Evolutionary conservation across 805 yeast species (phyloP), one percentile per base, ranked within the genome.

Genomic region (Jamesozyma jinghongensis): DNA sequence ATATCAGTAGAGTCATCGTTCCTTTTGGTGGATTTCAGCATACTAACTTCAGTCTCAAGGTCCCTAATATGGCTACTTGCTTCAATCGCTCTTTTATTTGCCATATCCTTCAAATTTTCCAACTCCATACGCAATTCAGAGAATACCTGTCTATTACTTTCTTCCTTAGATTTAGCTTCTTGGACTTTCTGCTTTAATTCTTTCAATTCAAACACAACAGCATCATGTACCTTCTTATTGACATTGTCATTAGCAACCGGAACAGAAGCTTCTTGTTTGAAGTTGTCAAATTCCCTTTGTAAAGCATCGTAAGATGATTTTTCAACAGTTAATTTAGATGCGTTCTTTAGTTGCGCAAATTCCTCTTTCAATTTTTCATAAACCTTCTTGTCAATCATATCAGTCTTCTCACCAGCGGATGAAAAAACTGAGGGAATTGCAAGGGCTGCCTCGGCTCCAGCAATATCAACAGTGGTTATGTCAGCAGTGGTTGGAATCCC

Each of bases 41-140:
- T 40, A 2, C 38, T 32, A 28, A 61, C 59, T 40, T 66, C 67
- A 5, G 38, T 20, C 48, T 79, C 84, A 28, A 82, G 62, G 17
- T 52, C 51, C 18, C 58, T 59, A 18, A 81, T 77, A 42, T 71
- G 71, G 16, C 68, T 68, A 48, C 77, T 73, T 0, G 87, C 88
- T 37, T 67, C 62, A 37, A 64, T 67, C 46, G 81, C 79, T 47
- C 77, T 79, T 4, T 60, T 59, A 42, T 67, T 69, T 46, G 76
- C 71, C 33, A 68, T 68, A 3, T 48, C 17, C 45, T 67, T 72
- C 40, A 75, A 52, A 11, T 57, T 54, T 16, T 58, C 56, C 31
- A 68, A 45, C 39, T 67, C 70, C 17, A 43, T 40, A 13, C 68
- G 63, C 28, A 68, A 35, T 4, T 54, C 19, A 5, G 6, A 13